phyloP scores from a whole-genome alignment of 176 grass and related monocot genomes.

The Triticum urartu region DNA sequence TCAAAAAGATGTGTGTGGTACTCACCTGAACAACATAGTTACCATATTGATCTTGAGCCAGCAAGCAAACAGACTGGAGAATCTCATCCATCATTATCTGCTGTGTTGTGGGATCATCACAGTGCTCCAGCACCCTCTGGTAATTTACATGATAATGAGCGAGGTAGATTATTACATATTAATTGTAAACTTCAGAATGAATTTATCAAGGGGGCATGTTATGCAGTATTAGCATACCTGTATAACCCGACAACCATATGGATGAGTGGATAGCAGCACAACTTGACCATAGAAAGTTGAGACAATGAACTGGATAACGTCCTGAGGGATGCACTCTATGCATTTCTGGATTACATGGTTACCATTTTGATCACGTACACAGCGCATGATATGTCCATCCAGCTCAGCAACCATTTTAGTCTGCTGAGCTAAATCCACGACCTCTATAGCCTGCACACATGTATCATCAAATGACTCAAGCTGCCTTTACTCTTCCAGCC shows the following conservation, averaged over 20 bases:
- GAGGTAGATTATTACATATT: not conserved
- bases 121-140: constrained; percentile 80
- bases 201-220: not conserved
- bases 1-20: constrained; percentile 6
- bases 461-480: constrained; percentile 15
- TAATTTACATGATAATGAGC: constrained; percentile 25
- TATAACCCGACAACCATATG: constrained; percentile 82
- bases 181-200: not conserved
- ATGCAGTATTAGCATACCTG: constrained; percentile 44
- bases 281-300: constrained; percentile 85
- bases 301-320: constrained; percentile 76
- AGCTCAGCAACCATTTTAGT: constrained; percentile 75
- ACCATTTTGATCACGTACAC: constrained; percentile 94
- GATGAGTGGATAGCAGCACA: constrained; percentile 77
- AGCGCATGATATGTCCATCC: constrained; percentile 78
- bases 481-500: not conserved
- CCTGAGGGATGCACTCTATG: constrained; percentile 81
- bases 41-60: constrained; percentile 85
- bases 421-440: constrained; percentile 75
- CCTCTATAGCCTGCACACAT: constrained; percentile 68
- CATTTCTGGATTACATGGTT: constrained; percentile 91
- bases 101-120: constrained; percentile 70
- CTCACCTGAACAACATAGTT: constrained; percentile 92
- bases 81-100: constrained; percentile 94
- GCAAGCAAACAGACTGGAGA: constrained; percentile 59